Percentiles rank a stretch among this genome's conserved stretches.
These are phyloP conservation scores for Colletotrichum magnum DNA, from an alignment of 2,329 filamentous ascomycete genomes.

Conservation along the genomic window DNA sequence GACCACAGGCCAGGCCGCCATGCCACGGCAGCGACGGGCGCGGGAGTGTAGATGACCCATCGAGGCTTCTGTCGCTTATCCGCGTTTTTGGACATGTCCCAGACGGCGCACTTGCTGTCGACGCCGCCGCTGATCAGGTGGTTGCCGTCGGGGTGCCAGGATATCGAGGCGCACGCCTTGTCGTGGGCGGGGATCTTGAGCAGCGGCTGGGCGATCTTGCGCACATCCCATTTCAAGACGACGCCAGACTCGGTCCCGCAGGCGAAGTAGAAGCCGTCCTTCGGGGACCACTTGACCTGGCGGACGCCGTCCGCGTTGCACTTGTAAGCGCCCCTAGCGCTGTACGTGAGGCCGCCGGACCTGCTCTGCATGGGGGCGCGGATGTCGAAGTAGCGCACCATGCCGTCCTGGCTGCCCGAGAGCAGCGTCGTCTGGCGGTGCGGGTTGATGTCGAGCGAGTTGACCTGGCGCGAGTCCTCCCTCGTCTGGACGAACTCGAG, in stretches of 20 bases:
- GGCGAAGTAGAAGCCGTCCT: constrained; percentile 72
- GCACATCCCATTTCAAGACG: constrained; percentile 75
- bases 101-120: constrained; percentile 74
- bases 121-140: constrained; percentile 75
- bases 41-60: constrained; percentile 72
- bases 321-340: constrained; percentile 58
- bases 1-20: constrained; percentile 78
- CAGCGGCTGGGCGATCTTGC: constrained; percentile 66
- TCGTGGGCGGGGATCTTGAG: constrained; percentile 74
- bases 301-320: constrained; percentile 71
- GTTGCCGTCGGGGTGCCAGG: constrained; percentile 79
- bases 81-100: constrained; percentile 72
- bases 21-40: constrained; percentile 70
- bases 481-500: constrained; percentile 70
- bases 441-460: constrained; percentile 74
- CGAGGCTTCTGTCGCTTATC: constrained; percentile 76
- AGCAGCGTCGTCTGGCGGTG: constrained; percentile 70
- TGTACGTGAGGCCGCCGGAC: constrained; percentile 63
- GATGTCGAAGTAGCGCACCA: constrained; percentile 74
- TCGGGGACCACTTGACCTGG: constrained; percentile 76
- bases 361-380: constrained; percentile 63
- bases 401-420: constrained; percentile 75
- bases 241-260: constrained; percentile 75
- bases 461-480: constrained; percentile 75
- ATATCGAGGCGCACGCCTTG: constrained; percentile 70